phyloP scores from a whole-genome alignment of 441 rosid genomes.

The California macrophylla region DNA sequence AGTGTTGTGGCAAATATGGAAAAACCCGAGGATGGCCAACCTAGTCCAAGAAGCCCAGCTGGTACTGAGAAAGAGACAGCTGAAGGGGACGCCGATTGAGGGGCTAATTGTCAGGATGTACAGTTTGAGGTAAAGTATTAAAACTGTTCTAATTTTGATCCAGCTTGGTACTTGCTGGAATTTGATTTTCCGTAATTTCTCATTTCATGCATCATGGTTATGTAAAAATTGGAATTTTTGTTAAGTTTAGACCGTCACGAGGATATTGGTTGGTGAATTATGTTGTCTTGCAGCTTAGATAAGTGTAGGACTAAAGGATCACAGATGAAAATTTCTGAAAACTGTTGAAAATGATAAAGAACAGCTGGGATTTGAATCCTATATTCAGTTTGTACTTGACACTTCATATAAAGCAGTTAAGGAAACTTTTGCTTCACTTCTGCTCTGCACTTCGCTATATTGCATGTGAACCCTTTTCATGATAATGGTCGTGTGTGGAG shows the following conservation, averaged over 20 bases:
- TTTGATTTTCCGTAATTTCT: slow-evolving; percentile 21
- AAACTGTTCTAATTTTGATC: slow-evolving; percentile 22
- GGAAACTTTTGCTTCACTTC: background rate
- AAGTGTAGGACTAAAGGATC: slow-evolving; percentile 12
- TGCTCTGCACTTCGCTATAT: too few species aligned
- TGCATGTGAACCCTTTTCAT: too few species aligned
- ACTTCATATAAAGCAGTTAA: background rate
- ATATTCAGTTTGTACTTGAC: slow-evolving; percentile 6
- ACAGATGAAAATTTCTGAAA: background rate
- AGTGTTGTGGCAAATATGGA: slow-evolving; percentile 15
- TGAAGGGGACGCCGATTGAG: slow-evolving; percentile 23
- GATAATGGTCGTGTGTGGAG: too few species aligned
- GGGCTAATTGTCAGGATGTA: slow-evolving; percentile 34
- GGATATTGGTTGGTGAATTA: slow-evolving; percentile 22
- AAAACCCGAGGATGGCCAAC: slow-evolving; percentile 21
- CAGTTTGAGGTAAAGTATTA: slow-evolving; percentile 48
- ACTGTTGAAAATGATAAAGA: slow-evolving; percentile 15
- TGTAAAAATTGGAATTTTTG: slow-evolving; percentile 27
- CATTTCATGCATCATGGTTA: slow-evolving; percentile 21
- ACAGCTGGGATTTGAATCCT: slow-evolving; percentile 8
- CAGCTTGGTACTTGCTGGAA: slow-evolving; percentile 20
- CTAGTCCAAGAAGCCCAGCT: slow-evolving; percentile 15
- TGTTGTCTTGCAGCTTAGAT: slow-evolving; percentile 23
- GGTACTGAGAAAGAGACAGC: slow-evolving; percentile 27
- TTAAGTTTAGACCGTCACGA: slow-evolving; percentile 15